Evolutionary conservation across 345 rosid genomes (phyloP), one percentile per base, ranked within the genome.

Genomic region (Eutrema yunnanense): DNA sequence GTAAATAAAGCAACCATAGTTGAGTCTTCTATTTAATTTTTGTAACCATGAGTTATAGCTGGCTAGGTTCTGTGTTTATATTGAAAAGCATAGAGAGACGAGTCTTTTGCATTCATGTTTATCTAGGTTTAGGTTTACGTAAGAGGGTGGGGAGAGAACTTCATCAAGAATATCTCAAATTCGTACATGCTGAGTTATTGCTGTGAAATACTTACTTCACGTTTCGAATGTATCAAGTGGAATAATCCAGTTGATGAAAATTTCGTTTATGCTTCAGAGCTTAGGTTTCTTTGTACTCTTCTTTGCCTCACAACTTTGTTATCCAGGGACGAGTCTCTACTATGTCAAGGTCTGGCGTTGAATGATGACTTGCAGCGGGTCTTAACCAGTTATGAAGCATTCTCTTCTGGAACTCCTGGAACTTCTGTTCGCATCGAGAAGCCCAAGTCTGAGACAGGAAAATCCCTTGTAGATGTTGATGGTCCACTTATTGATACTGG

Each of bases 301-400:
- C 54, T 66, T 50, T 47, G 71, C 29, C 62, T 71, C 43, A 7
- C 50, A 57, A 16, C 6, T 49, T 19, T 64, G 30, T 59, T n/a
- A 61, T 86, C 62, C 84, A 96, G 99, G 84, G 99, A 96, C 53
- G 97, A 96, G 75, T 87, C 94, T 40, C 86, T 96, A 68, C 81
- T 96, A 64, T 78, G 92, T 73, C 97, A 92, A 82, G 99, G 98
- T 69, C 83, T 96, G 75, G 85, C 94, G 30, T 70, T 92, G 75
- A 96, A 96, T 84, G 99, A 96, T 80, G 98, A 92, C 81, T 80
- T 96, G 96, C 97, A 96, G 78, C 96, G 92, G 61, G 79, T 96
- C 67, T 82, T 96, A 65, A 91, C 91, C 63, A 96, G 82, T 80
- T 94, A 96, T 71, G 97, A 96, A 82, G 78, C 90, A 69, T 79